These are phyloP conservation scores for Capsicum rhomboideum DNA, from an alignment of 257 asterid species.

Conservation along the genomic window DNA sequence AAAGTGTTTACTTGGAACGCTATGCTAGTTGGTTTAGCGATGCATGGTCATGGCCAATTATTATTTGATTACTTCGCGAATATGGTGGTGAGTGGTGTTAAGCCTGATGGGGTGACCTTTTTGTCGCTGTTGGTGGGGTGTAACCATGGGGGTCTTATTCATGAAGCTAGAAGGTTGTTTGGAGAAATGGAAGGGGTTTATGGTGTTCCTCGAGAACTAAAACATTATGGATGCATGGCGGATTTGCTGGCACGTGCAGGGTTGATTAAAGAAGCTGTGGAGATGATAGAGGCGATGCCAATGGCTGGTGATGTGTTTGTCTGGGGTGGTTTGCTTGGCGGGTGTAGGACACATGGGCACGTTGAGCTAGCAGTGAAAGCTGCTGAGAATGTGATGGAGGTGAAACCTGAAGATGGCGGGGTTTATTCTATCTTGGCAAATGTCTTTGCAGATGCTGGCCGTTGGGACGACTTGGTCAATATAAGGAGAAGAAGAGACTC, in stretches of 20 bases:
- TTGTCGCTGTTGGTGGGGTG: constrained; percentile 68
- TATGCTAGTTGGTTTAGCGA: constrained; percentile 71
- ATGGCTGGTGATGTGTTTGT: constrained; percentile 66
- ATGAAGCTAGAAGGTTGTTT: constrained; percentile 49
- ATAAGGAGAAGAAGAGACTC: constrained; percentile 54
- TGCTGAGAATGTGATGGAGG: constrained; percentile 50
- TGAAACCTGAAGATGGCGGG: constrained; percentile 81
- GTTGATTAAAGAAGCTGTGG: constrained; percentile 49
- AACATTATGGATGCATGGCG: constrained; percentile 90
- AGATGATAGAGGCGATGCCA: constrained; percentile 69
- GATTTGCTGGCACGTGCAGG: constrained; percentile 86
- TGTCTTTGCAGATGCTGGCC: constrained; percentile 50
- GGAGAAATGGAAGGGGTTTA: constrained; percentile 54
- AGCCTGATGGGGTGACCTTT: constrained; percentile 75
- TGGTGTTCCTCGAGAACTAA: constrained; percentile 54
- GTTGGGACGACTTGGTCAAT: constrained; percentile 74
- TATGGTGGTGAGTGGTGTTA: constrained; percentile 41
- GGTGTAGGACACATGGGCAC: constrained; percentile 72
- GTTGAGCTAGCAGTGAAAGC: constrained; percentile 68
- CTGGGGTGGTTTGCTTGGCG: constrained; percentile 97
- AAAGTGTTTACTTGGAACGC: constrained; percentile 73
- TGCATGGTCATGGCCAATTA: constrained; percentile 51
- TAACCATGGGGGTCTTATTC: constrained; percentile 68
- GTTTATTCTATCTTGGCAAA: constrained; percentile 64
- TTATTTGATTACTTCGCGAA: constrained; percentile 44